A percentile compares a stretch with the other conserved stretches of the same genome.
phyloP scores from a whole-genome alignment of 345 rosid genomes.

The Aegle marmelos region DNA sequence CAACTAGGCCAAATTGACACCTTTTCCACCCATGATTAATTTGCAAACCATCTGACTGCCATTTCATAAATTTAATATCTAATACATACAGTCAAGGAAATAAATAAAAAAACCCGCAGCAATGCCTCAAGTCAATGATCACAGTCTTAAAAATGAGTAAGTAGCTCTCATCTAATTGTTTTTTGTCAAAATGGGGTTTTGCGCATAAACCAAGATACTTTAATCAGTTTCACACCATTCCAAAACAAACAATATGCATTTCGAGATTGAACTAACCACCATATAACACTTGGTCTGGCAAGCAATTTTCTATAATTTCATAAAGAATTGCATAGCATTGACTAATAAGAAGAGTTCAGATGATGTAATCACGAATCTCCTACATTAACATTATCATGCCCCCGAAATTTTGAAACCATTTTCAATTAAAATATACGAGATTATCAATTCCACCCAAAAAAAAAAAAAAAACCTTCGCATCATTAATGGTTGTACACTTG shows the following conservation, averaged over 20 bases:
- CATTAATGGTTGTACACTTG: slow-evolving; percentile 22
- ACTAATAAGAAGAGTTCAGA: neutral
- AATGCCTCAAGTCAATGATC: no score
- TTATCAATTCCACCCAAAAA: neutral
- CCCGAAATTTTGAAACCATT: neutral
- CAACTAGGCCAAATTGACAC: neutral
- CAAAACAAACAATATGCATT: neutral
- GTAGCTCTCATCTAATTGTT: no score
- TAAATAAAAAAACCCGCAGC: no score
- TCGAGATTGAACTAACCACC: neutral
- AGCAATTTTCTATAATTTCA: neutral
- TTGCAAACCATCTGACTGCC: neutral
- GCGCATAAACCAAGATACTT: neutral
- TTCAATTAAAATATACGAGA: neutral
- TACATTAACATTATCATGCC: neutral
- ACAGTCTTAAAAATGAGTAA: neutral
- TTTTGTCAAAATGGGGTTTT: neutral
- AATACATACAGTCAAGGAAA: no score
- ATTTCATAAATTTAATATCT: no score
- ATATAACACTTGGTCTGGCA: neutral
- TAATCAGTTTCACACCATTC: neutral
- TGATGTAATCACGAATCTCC: neutral
- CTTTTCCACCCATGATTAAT: neutral
- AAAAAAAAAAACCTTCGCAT: slow-evolving; percentile 25
- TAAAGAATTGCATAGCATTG: slow-evolving; percentile 1